phyloP scores from a whole-genome alignment of 352 stramenopile species.

The Hyaloperonospora brassicae region DNA sequence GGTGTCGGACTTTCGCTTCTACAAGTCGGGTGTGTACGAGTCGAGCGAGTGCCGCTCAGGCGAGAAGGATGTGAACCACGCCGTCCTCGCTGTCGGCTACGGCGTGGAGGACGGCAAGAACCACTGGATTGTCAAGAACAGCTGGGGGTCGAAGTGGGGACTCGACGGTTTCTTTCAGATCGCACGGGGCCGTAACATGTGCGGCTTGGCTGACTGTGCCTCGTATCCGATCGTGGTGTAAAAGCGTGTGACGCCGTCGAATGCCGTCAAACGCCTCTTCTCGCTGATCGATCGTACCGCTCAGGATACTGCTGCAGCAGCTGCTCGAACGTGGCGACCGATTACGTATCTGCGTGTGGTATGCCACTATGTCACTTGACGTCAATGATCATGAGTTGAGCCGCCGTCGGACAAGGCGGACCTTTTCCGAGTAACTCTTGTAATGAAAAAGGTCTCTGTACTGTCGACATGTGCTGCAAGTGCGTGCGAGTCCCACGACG shows the following conservation, averaged over 20 bases:
- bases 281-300: not conserved
- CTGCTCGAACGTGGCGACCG: not conserved
- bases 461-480: conserved; percentile 1
- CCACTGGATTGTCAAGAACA: conserved; percentile 99
- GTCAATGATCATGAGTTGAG: not conserved
- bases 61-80: conserved; percentile 86
- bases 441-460: conserved; percentile 20
- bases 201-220: conserved; percentile 79
- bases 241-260: conserved; percentile 5
- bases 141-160: conserved; percentile 89
- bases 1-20: conserved; percentile 84
- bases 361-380: conserved; percentile 2
- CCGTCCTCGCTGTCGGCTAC: conserved; percentile 95
- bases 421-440: conserved; percentile 15
- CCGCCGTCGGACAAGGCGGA: conserved; percentile 30
- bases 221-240: conserved; percentile 74
- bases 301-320: not conserved
- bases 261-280: too few species aligned
- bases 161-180: conserved; percentile 95
- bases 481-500: too few species aligned
- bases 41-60: conserved; percentile 73
- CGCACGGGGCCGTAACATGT: conserved; percentile 85
- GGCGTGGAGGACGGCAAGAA: conserved; percentile 82
- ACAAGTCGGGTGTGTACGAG: conserved; percentile 84
- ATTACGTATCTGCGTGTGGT: conserved; percentile 7